Conservation (phyloP, 768 basidiomycete species). For the Trametes cingulata region DNA sequence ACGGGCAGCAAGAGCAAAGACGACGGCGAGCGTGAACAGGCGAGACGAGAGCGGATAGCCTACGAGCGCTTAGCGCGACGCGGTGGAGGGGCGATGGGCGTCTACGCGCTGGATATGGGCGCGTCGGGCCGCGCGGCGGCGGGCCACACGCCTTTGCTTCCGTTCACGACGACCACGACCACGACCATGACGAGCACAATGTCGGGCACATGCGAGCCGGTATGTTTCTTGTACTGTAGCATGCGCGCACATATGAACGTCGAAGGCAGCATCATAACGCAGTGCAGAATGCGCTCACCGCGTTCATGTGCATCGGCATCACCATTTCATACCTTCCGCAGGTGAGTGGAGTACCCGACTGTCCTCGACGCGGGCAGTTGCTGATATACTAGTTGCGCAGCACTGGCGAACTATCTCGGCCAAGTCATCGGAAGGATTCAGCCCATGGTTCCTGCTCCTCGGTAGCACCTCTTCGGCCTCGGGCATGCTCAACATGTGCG, state of each 20-base stretch:
- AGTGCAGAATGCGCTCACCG: constrained; percentile 64
- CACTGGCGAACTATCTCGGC: constrained; percentile 79
- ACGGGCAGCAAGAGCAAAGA: not conserved
- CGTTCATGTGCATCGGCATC: constrained; percentile 68
- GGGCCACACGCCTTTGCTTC: constrained; percentile 13
- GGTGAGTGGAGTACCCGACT: constrained; percentile 43
- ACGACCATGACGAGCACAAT: constrained; percentile 1
- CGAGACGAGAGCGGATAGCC: not conserved
- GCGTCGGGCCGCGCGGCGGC: constrained; percentile 16
- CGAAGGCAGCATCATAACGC: constrained; percentile 67
- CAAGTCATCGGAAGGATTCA: constrained; percentile 85
- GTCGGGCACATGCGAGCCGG: constrained; percentile 13
- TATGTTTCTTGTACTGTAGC: not conserved
- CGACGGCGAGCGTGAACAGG: not conserved
- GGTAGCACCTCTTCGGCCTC: constrained; percentile 85
- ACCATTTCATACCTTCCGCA: constrained; percentile 85
- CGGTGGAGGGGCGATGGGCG: not conserved
- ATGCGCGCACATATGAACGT: not conserved
- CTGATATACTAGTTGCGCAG: constrained; percentile 39
- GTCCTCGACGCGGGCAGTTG: constrained; percentile 20
- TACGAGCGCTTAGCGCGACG: not conserved
- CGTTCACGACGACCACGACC: not conserved
- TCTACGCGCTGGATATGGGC: constrained; percentile 4
- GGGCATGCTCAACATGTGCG: constrained; percentile 82
- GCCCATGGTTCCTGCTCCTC: constrained; percentile 87